Conservation (phyloP, 148 eudicot genomes). For the Chenopodium formosanum region DNA sequence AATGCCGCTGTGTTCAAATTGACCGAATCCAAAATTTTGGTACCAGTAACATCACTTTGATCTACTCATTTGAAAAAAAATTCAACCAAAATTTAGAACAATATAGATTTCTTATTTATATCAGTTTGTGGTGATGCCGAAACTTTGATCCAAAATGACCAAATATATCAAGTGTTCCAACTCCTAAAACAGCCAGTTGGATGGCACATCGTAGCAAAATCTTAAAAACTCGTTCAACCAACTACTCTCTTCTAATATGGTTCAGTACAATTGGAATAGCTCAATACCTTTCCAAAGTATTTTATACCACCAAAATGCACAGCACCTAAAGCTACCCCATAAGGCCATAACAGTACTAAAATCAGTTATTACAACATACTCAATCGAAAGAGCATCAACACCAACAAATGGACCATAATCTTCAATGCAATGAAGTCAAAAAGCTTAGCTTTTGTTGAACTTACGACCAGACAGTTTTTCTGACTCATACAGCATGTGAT, state of each 20-base stretch:
- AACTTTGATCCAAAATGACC: neutral
- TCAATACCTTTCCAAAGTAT: neutral
- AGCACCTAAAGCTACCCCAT: neutral
- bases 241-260: neutral
- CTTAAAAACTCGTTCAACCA: neutral
- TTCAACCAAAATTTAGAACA: neutral
- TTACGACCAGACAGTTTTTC: slow-evolving; percentile 43
- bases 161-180: neutral
- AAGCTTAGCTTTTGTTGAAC: slow-evolving; percentile 23
- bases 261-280: neutral
- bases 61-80: neutral
- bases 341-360: neutral
- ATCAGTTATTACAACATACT: neutral
- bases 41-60: neutral
- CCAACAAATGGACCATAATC: slow-evolving; percentile 10
- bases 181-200: neutral
- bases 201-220: neutral
- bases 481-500: slow-evolving; percentile 42
- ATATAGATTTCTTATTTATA: neutral
- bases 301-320: neutral
- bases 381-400: neutral
- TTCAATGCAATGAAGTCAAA: slow-evolving; percentile 19
- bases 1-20: neutral
- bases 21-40: neutral
- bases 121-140: neutral